phyloP scores from a whole-genome alignment of 2,329 filamentous ascomycete species.

The Penicillium sp. region DNA sequence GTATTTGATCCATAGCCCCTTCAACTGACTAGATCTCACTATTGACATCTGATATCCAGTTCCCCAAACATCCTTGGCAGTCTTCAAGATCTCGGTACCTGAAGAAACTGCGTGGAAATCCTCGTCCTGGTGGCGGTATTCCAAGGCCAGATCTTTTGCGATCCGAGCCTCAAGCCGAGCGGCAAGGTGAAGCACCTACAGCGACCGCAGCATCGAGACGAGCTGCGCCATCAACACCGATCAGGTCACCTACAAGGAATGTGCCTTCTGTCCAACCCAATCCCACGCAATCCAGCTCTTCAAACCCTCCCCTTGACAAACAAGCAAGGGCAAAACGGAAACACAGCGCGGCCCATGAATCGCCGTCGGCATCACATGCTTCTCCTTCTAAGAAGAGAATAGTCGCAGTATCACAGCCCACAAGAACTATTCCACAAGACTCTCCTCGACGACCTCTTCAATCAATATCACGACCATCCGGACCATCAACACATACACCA shows the following conservation, averaged over 20 bases:
- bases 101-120: constrained; percentile 42
- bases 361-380: not conserved
- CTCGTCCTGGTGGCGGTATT: constrained; percentile 37
- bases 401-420: not conserved
- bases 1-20: constrained; percentile 28
- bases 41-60: constrained; percentile 29
- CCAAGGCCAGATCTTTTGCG: constrained; percentile 14
- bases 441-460: not conserved
- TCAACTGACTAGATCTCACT: not conserved
- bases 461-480: not conserved
- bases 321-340: constrained; percentile 27
- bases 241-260: too few relatives aligned
- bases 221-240: too few relatives aligned
- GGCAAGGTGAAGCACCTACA: not conserved
- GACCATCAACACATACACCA: not conserved
- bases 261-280: not conserved
- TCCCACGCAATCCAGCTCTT: not conserved
- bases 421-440: constrained; percentile 1
- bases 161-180: not conserved
- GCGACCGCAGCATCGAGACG: not conserved
- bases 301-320: not conserved
- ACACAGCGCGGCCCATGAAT: constrained; percentile 13
- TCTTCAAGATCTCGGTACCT: constrained; percentile 55
- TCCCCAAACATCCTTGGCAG: constrained; percentile 52
- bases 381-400: constrained; percentile 16